Base-by-base conservation (phyloP, 108 stramenopile species). In the Cyclotella atomus region DNA sequence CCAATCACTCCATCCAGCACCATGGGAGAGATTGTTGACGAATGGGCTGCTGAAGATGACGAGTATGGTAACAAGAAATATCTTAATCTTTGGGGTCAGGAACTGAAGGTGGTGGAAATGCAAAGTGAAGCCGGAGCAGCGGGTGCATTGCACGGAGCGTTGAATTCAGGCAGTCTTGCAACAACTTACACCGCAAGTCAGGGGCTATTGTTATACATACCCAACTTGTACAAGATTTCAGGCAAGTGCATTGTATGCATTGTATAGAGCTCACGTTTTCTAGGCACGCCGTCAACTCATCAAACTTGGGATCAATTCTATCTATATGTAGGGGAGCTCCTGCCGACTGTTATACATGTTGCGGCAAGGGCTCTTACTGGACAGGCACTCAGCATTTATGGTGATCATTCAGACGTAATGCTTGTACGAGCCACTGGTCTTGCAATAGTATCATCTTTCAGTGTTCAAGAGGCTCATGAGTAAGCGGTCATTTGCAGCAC, bases 321-420 rank as follows among this genome's bases (percentile, higher is more conserved):
- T n/a, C n/a, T n/a, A 10, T 49, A 32, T 30, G 15, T 32, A 76
- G 75, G 87, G 33, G 87, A 87, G 30, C 77, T 85, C 6, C 54
- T 88, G 24, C 87, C 87, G 17, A 85, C 87, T 12, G 87, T 88
- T 55, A 83, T 88, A 28, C 87, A 88, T 49, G 87, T 88, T 2
- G 87, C 84, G 4, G 83, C 87, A 2, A 75, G 87, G 23, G 87
- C 87, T 12, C 68, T 88, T 8, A 79, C 87, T 33, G 87, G 87
- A 8, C 82, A 88, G 52, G 87, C 84, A 21, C 75, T 88, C 7
- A 77, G 75, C 14, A 88, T 88, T 36, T 84, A 88, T 60, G 87
- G 87, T 1, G 87, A 88, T 49, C 87, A 88, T 57, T 81, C 79
- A 20, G 87, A 88, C 62, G 84, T 84, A 20, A 88, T 88, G 87